A percentile compares a stretch with the other conserved stretches of the same genome.
phyloP scores from a whole-genome alignment of 495 filamentous ascomycete species.

The Penicillium waksmanii region DNA sequence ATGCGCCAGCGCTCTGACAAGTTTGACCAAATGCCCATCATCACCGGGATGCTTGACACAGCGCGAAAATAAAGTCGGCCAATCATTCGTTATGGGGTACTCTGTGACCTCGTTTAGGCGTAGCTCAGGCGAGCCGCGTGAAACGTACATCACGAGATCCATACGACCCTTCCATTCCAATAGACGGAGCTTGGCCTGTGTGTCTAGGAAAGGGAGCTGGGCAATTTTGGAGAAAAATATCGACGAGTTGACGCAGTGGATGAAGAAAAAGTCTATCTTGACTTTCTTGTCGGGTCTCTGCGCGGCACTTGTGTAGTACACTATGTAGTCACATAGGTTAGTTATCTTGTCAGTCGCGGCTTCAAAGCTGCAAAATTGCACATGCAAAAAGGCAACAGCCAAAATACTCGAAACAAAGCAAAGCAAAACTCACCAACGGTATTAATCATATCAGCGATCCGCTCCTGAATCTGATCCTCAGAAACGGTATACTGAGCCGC shows the following conservation, averaged over 20 bases:
- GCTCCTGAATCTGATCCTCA: constrained; percentile 65
- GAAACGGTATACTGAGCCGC: constrained; percentile 62
- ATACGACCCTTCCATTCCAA: constrained; percentile 76
- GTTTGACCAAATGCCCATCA: constrained; percentile 79
- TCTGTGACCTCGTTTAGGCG: constrained; percentile 55
- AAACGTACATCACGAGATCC: constrained; percentile 70
- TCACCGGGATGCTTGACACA: constrained; percentile 58
- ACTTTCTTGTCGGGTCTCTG: constrained; percentile 63
- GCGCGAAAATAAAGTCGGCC: constrained; percentile 60
- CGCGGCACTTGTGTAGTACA: constrained; percentile 65
- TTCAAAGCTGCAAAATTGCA: too few species aligned
- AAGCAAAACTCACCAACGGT: constrained; percentile 46
- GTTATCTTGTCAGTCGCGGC: neutral
- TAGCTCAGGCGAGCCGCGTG: constrained; percentile 58
- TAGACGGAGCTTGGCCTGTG: constrained; percentile 61
- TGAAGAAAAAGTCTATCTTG: constrained; percentile 83
- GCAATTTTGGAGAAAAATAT: constrained; percentile 66
- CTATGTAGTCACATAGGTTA: constrained; percentile 16
- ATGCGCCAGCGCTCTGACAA: constrained; percentile 67
- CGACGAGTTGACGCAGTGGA: constrained; percentile 66
- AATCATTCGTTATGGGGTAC: constrained; percentile 50
- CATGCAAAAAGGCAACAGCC: too few species aligned
- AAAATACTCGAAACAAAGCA: too few species aligned
- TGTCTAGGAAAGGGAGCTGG: constrained; percentile 29
- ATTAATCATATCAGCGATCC: constrained; percentile 78